phyloP scores from a whole-genome alignment of 2,329 filamentous ascomycete species.

The Trichoderma pleuroti region DNA sequence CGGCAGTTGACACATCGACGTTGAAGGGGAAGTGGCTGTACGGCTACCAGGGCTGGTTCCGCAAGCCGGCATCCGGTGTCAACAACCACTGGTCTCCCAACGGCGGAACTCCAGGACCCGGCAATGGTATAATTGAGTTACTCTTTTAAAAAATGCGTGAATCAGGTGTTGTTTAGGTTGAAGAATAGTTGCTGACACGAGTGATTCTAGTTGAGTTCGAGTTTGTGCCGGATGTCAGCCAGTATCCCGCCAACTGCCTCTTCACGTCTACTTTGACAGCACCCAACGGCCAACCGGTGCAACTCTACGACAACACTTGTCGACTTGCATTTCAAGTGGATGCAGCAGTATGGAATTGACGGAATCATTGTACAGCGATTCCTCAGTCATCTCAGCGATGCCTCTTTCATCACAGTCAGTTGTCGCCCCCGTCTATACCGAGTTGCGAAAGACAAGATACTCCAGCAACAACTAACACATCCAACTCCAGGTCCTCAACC shows the following conservation, averaged over 20 bases:
- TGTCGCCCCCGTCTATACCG: not conserved
- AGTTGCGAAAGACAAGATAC: not conserved
- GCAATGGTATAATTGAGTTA: not conserved
- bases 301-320: conserved; percentile 17
- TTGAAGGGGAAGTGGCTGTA: conserved; percentile 16
- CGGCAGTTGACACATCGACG: not conserved
- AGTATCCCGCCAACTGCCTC: conserved; percentile 5
- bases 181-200: not conserved
- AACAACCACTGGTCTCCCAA: conserved; percentile 16
- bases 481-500: conserved; percentile 6
- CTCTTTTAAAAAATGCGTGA: not conserved
- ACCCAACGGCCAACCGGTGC: conserved; percentile 3
- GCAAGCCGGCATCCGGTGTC: conserved; percentile 4
- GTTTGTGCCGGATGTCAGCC: conserved; percentile 15
- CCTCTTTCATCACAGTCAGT: conserved; percentile 10
- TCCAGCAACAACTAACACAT: not conserved
- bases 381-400: conserved; percentile 2
- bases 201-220: not conserved
- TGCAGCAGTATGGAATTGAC: conserved; percentile 14
- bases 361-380: conserved; percentile 12
- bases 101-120: conserved; percentile 8
- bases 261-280: conserved; percentile 5
- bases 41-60: conserved; percentile 17
- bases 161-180: not conserved
- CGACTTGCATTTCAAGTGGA: conserved; percentile 14